Evolutionary conservation across 257 asterid genomes (phyloP).

Genomic region (Plantago elongata): DNA sequence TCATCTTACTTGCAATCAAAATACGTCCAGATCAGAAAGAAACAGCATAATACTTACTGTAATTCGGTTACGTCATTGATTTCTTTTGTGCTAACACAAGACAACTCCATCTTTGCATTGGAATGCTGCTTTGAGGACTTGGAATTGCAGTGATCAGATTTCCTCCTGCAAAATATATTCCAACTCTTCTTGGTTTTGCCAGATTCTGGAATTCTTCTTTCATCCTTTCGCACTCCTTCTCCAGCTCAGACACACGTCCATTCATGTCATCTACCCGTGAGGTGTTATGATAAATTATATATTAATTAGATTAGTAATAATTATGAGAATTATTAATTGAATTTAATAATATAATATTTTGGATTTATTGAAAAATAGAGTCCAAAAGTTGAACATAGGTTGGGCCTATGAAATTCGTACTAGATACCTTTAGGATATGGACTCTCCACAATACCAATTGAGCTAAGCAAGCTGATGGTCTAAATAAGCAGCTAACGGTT

Average conservation of each 20-base stretch:
- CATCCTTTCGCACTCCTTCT: slow-evolving; percentile 88
- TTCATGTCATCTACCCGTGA: slow-evolving; percentile 91
- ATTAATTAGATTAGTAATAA: too few species aligned
- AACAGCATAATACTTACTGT: background rate
- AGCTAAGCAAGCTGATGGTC: too few species aligned
- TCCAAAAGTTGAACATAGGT: too few species aligned
- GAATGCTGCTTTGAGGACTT: slow-evolving; percentile 16
- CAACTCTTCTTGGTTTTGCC: slow-evolving; percentile 61
- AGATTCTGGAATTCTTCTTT: slow-evolving; percentile 76
- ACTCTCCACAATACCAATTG: too few species aligned
- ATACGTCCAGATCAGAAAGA: background rate
- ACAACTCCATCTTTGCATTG: slow-evolving; percentile 16
- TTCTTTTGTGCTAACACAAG: slow-evolving; percentile 2
- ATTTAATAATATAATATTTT: too few species aligned
- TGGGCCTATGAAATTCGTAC: too few species aligned
- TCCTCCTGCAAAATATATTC: slow-evolving; percentile 75
- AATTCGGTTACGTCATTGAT: background rate
- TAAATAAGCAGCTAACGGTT: too few species aligned
- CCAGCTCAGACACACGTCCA: slow-evolving; percentile 78
- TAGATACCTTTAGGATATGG: too few species aligned
- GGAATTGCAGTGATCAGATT: slow-evolving; percentile 25
- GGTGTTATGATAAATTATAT: too few species aligned
- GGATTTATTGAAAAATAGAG: too few species aligned
- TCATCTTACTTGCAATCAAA: too few species aligned
- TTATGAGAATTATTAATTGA: too few species aligned